Base-by-base conservation (phyloP, 2,329 filamentous ascomycete species). In the Venturia aucupariae region DNA sequence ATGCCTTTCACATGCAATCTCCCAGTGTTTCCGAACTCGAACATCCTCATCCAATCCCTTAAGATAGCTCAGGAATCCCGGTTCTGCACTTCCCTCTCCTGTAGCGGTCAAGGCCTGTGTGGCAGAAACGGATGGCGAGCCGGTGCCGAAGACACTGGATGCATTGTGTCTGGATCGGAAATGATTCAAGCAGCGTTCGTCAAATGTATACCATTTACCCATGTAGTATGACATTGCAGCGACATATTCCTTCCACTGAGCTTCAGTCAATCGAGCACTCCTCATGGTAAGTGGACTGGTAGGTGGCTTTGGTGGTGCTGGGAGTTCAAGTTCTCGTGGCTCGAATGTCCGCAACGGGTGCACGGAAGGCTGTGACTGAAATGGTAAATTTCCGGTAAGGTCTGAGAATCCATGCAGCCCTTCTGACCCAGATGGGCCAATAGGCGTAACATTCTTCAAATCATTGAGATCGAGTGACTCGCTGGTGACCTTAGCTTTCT, bases 41-140 rank as follows among this genome's bases (percentile, higher is more conserved):
- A 85, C 81, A 70, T 92, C 89, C 73, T 90, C 84, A 68, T 83
- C 81, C 64, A 88, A 75, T 71, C 83, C 84, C 44, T 76, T 76
- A 65, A 84, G 72, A 71, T 91, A 91, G 64, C 82, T 80, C 19
- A 77, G 72, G 30, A 86, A 78, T 0, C 82, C 84, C 1, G 80
- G 81, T 62, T 80, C 79, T 24, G 75, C 70, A 2, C 69, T 74
- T 1, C 70, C 71, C 66, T 84, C 82, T 4, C 83, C 83, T 8
- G 78, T 74, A 2, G 81, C 78, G 42, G 78, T 78, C 42, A 86
- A 77, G 83, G 86, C 61, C 74, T 74, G 70, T 67, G 17, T 78
- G 30, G n/a, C 60, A 24, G 24, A 32, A 32, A 48, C 30, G 4
- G 30, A 22, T 27, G 48, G 35, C 13, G 38, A 44, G 22, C 63